phyloP scores from a whole-genome alignment of 108 stramenopile genomes.

The Nannochloropsis oceanica region DNA sequence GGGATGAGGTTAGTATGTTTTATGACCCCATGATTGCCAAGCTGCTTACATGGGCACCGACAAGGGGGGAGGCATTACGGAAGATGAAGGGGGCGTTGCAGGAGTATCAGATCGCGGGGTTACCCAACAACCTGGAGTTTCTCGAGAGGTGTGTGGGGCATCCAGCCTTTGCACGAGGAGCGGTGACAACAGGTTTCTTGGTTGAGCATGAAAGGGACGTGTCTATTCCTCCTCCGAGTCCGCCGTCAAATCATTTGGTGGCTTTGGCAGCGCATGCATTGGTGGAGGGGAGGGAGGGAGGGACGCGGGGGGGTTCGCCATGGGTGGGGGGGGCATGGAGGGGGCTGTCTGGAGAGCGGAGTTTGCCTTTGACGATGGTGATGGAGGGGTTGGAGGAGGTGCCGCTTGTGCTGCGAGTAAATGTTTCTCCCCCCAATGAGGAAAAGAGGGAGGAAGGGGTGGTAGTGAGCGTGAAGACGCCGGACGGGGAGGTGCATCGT shows the following conservation, averaged over 20 bases:
- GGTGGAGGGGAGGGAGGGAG: constrained; percentile 33
- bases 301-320: constrained; percentile 8
- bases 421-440: not conserved
- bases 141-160: constrained; percentile 53
- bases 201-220: constrained; percentile 42
- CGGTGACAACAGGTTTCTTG: constrained; percentile 62
- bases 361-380: not conserved
- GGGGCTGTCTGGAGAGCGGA: not conserved
- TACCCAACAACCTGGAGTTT: constrained; percentile 72
- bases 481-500: not conserved
- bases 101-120: constrained; percentile 57
- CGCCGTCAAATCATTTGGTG: constrained; percentile 14
- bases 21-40: constrained; percentile 51
- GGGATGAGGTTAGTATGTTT: constrained; percentile 42
- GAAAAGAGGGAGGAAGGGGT: not conserved
- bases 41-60: constrained; percentile 33
- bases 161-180: constrained; percentile 51
- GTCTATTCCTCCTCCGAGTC: not conserved
- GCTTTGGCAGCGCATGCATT: constrained; percentile 42
- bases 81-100: constrained; percentile 46
- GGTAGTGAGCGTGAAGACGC: not conserved
- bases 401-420: no score
- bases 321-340: not conserved
- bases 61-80: constrained; percentile 36
- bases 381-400: not conserved